phyloP scores from a whole-genome alignment of 148 eudicot genomes.

The Rhododendron williamsianum region DNA sequence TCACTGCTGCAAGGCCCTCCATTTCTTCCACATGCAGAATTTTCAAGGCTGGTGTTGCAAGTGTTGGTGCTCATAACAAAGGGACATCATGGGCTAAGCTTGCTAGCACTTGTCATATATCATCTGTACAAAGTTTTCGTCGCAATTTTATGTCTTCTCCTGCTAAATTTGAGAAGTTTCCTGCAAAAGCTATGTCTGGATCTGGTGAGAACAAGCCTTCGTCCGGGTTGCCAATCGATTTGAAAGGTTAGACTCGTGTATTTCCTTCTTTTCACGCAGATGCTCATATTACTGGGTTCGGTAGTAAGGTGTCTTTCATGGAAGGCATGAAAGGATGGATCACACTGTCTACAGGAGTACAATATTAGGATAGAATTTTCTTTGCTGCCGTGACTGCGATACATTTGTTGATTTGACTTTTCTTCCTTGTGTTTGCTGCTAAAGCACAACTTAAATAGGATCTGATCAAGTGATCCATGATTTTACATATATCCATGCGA shows the following conservation, averaged over 20 bases:
- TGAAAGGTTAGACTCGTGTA: constrained; percentile 51
- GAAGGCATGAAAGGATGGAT: not conserved
- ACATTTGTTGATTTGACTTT: not conserved
- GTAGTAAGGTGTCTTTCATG: not conserved
- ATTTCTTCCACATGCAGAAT: constrained; percentile 35
- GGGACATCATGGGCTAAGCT: constrained; percentile 44
- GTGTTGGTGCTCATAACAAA: constrained; percentile 24
- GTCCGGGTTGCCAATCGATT: constrained; percentile 59
- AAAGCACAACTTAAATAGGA: not conserved
- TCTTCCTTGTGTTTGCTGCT: not conserved
- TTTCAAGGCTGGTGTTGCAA: constrained; percentile 36
- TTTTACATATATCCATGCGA: not conserved
- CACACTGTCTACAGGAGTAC: not conserved
- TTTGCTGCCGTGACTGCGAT: not conserved
- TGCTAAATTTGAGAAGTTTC: constrained; percentile 30
- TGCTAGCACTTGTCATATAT: constrained; percentile 42
- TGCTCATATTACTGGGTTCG: not conserved
- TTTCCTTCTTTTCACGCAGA: not conserved
- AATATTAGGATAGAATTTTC: not conserved
- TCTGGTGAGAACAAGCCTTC: constrained; percentile 49
- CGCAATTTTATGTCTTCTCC: constrained; percentile 38
- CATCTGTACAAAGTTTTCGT: constrained; percentile 35
- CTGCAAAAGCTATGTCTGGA: constrained; percentile 63
- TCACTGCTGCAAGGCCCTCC: constrained; percentile 44
- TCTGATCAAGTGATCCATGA: not conserved